Evolutionary conservation across 1,284 basidiomycete species (phyloP).

Genomic region (Boletellus deceptivus): DNA sequence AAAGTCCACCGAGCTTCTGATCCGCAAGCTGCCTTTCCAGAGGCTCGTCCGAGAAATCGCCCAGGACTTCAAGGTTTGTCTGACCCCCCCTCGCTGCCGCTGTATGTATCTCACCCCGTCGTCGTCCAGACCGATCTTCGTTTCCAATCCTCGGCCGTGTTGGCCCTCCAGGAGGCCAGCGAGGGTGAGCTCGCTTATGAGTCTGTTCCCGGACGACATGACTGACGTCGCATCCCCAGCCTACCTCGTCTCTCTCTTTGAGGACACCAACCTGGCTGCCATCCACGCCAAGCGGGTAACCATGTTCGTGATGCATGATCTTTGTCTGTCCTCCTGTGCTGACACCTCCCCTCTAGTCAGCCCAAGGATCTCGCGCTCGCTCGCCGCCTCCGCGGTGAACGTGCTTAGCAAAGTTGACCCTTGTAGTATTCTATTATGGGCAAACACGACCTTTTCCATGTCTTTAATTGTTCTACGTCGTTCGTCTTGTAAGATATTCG

Average conservation of each 20-base stretch:
- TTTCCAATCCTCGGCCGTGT: conserved; percentile 70
- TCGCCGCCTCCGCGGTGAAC: conserved; percentile 36
- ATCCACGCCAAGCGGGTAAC: conserved; percentile 68
- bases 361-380: conserved; percentile 58
- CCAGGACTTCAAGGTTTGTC: conserved; percentile 67
- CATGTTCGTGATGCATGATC: conserved; percentile 29
- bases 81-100: not conserved
- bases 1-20: conserved; percentile 77
- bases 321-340: conserved; percentile 2
- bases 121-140: conserved; percentile 35
- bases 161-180: conserved; percentile 68
- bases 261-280: conserved; percentile 59
- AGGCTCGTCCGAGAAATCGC: conserved; percentile 73
- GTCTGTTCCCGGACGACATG: not conserved
- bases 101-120: not conserved
- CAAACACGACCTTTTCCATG: not conserved
- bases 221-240: conserved; percentile 20
- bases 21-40: conserved; percentile 79
- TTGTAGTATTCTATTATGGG: not conserved
- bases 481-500: not conserved
- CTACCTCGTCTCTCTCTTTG: conserved; percentile 71
- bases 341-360: conserved; percentile 24
- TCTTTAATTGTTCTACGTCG: not conserved
- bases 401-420: conserved; percentile 7
- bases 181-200: conserved; percentile 39